Percentiles rank a stretch among this genome's conserved stretches.
phyloP scores from a whole-genome alignment of 805 yeast species.

The Wickerhamomyces hampshirensis region DNA sequence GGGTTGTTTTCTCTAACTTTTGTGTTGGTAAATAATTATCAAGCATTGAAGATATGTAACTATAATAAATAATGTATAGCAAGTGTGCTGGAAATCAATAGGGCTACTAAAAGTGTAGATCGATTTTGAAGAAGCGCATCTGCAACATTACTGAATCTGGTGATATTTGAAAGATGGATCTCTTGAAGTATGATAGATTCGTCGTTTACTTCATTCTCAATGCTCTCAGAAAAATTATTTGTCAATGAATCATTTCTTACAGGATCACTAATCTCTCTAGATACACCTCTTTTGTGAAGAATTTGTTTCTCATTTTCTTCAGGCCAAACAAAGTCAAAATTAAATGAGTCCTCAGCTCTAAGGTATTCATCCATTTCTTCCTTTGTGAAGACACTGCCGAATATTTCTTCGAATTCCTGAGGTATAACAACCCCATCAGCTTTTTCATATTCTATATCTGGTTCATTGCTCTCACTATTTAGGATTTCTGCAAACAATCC shows the following conservation, averaged over 20 bases:
- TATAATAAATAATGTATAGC: too few relatives aligned
- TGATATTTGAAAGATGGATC: too few relatives aligned
- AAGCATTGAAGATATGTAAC: too few relatives aligned
- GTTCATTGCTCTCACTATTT: too few relatives aligned
- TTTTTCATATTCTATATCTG: constrained; percentile 9
- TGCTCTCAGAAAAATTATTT: not conserved
- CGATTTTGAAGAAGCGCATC: not conserved
- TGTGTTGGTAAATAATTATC: constrained; percentile 78
- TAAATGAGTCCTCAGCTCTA: constrained; percentile 12
- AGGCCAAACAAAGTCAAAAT: constrained; percentile 11
- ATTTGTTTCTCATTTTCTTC: not conserved
- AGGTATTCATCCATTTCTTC: constrained; percentile 11
- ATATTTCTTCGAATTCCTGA: constrained; percentile 9
- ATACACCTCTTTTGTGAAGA: too few relatives aligned
- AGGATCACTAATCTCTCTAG: too few relatives aligned
- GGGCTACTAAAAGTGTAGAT: not conserved
- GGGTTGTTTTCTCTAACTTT: constrained; percentile 85
- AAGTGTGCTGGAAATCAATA: not conserved
- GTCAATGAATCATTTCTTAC: not conserved
- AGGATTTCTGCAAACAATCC: too few relatives aligned
- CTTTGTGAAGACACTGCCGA: constrained; percentile 7
- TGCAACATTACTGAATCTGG: not conserved
- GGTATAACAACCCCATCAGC: constrained; percentile 7
- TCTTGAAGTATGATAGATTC: too few relatives aligned
- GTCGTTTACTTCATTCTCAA: not conserved